Conservation (phyloP, 2,329 filamentous ascomycete species). For the Trichoderma sp. region DNA sequence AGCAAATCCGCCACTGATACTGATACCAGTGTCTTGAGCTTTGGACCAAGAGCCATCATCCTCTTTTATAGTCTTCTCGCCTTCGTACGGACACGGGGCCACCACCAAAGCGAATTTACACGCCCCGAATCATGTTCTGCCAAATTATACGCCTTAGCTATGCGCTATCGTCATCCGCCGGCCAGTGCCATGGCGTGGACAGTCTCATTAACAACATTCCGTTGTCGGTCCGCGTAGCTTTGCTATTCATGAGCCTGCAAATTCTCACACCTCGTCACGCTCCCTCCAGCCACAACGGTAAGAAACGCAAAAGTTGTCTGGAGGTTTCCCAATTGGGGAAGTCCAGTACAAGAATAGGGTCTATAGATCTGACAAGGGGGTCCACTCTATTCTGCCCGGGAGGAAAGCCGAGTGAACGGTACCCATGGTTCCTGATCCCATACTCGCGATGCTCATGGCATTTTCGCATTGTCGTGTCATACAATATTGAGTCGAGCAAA, state of each 20-base stretch:
- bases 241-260: slow-evolving; percentile 4
- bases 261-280: slow-evolving; percentile 16
- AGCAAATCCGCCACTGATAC: neutral
- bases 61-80: slow-evolving; percentile 17
- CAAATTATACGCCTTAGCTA: slow-evolving; percentile 22
- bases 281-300: slow-evolving; percentile 29
- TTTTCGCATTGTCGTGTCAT: neutral
- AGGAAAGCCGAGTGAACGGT: slow-evolving; percentile 17
- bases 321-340: slow-evolving; percentile 35
- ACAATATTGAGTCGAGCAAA: slow-evolving; percentile 15
- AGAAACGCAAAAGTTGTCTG: slow-evolving; percentile 35
- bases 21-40: neutral
- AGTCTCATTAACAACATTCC: slow-evolving; percentile 27
- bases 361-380: slow-evolving; percentile 21
- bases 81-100: slow-evolving; percentile 19
- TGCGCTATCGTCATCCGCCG: slow-evolving; percentile 24
- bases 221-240: slow-evolving; percentile 20
- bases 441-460: neutral
- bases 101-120: slow-evolving; percentile 1
- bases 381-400: slow-evolving; percentile 14
- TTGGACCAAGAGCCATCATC: slow-evolving; percentile 1
- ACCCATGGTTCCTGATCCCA: neutral
- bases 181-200: slow-evolving; percentile 5
- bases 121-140: slow-evolving; percentile 17
- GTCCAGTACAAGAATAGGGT: slow-evolving; percentile 22